Percentiles rank a stretch among this genome's conserved stretches.
These are phyloP conservation scores for Calonectria ilicicola DNA, from an alignment of 2,329 filamentous ascomycete genomes.

Conservation along the genomic window DNA sequence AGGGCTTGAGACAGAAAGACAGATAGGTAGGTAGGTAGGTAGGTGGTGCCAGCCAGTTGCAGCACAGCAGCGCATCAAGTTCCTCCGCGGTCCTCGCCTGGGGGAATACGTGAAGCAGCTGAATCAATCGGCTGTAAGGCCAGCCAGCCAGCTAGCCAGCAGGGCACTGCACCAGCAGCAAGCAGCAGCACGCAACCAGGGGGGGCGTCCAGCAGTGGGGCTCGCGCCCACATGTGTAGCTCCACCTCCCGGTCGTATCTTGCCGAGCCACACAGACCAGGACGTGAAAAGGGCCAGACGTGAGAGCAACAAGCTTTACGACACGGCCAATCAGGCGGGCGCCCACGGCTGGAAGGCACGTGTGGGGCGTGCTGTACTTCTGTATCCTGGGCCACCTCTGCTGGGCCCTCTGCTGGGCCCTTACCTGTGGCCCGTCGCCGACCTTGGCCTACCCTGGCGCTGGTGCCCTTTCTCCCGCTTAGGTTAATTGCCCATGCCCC, in stretches of 20 bases:
- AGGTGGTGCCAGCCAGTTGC: too few relatives aligned
- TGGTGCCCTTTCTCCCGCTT: constrained; percentile 10
- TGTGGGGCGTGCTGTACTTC: constrained; percentile 1
- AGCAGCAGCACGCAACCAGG: background rate
- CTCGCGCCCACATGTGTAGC: background rate
- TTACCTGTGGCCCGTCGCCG: too few relatives aligned
- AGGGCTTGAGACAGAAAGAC: background rate
- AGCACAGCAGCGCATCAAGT: too few relatives aligned
- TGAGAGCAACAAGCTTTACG: constrained; percentile 18
- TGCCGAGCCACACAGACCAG: constrained; percentile 20
- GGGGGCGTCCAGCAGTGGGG: background rate
- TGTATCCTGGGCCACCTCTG: background rate
- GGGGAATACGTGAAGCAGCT: too few relatives aligned
- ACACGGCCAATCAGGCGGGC: background rate
- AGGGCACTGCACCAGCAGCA: background rate
- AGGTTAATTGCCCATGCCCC: constrained; percentile 21
- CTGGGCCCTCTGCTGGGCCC: too few relatives aligned
- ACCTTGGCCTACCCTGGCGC: background rate
- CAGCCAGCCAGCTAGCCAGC: too few relatives aligned
- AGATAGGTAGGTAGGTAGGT: too few relatives aligned
- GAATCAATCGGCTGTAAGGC: too few relatives aligned
- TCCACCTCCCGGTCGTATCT: constrained; percentile 11
- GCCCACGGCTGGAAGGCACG: constrained; percentile 4
- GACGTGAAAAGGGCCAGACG: too few relatives aligned
- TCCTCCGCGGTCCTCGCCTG: too few relatives aligned